Base-by-base conservation (phyloP, 306 rosid genomes). In the Sicyos edulis region DNA sequence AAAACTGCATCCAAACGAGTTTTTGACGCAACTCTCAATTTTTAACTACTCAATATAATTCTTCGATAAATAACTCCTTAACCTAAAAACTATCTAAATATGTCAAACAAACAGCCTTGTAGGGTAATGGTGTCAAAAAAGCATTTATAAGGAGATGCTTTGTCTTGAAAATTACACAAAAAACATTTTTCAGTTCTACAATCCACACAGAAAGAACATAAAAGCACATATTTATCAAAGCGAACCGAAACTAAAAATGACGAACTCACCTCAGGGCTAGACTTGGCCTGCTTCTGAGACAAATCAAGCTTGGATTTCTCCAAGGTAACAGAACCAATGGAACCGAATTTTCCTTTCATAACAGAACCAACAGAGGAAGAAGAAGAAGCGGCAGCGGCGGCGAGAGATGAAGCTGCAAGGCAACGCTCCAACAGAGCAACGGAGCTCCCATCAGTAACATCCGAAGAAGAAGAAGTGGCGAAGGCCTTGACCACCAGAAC, bases 241-340 rank as follows among this genome's bases (percentile, higher is more conserved):
- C 55, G 12, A 60, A 3, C 8, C 11, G 2, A 66, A 73, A 72
- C 15, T 47, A 42, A 19, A 51, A 20, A 5, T 0, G n/a, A 29
- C 24, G 9, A 15, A 82, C 83, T 52, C 60, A 85, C 99, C 96
- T 93, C 89, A 13, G 96, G 96, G 70, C 91, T 76, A 60, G 96
- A 83, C 82, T 11, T 61, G 34, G 89, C 77, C 73, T 91, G 91
- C 86, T 88, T 84, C 84, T 91, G 95, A 8, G 92, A 3, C 34
- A 79, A 8, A 79, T 93, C 95, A 34, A 93, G 88, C 83, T 93
- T 93, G 1, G 89, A 80, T 82, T 93, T 93, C 82, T 93, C 99
- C 72, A 93, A 82, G 11, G 99, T 93, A 55, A 83, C 96, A 14
- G 99, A 59, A 49, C 96, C 92, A 8, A 84, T 54, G n/a, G 97